Percentiles rank a stretch among this genome's conserved stretches.
Conservation (phyloP, 352 stramenopile genomes). For the Phytophthora hibernalis region DNA sequence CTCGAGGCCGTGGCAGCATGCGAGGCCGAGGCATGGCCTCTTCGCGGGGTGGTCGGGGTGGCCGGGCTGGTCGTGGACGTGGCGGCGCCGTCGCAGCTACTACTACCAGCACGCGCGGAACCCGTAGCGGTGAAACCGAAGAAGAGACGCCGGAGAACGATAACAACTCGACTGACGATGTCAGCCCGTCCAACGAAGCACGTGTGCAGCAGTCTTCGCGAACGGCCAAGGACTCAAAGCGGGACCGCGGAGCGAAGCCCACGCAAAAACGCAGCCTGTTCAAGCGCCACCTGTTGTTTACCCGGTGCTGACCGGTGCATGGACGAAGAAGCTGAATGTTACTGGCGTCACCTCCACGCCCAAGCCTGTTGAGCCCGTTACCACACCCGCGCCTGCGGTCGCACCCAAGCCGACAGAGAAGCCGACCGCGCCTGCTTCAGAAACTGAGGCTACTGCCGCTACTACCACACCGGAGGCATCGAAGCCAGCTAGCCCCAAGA, state of each 20-base stretch:
- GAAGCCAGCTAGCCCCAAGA: slow-evolving; percentile 50
- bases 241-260: slow-evolving; percentile 45
- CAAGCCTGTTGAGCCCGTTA: slow-evolving; percentile 41
- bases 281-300: slow-evolving; percentile 54
- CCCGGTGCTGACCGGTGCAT: slow-evolving; percentile 71
- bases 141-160: slow-evolving; percentile 60
- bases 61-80: slow-evolving; percentile 49
- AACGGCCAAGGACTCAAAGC: slow-evolving; percentile 52
- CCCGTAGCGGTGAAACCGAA: slow-evolving; percentile 45
- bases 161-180: slow-evolving; percentile 42
- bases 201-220: slow-evolving; percentile 39
- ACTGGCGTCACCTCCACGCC: slow-evolving; percentile 39
- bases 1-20: slow-evolving; percentile 49
- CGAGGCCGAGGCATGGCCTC: slow-evolving; percentile 58
- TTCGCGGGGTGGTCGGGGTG: slow-evolving; percentile 59
- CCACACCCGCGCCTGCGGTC: slow-evolving; percentile 16
- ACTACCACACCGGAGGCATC: slow-evolving; percentile 16
- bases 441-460: slow-evolving; percentile 18
- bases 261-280: slow-evolving; percentile 44
- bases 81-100: slow-evolving; percentile 40
- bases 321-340: slow-evolving; percentile 80
- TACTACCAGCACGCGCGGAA: slow-evolving; percentile 31
- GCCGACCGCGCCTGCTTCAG: slow-evolving; percentile 10
- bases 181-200: slow-evolving; percentile 29
- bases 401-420: slow-evolving; percentile 13